These are phyloP conservation scores for Beverwykella pulmonaria DNA, from an alignment of 495 filamentous ascomycete genomes.

Conservation along the genomic window DNA sequence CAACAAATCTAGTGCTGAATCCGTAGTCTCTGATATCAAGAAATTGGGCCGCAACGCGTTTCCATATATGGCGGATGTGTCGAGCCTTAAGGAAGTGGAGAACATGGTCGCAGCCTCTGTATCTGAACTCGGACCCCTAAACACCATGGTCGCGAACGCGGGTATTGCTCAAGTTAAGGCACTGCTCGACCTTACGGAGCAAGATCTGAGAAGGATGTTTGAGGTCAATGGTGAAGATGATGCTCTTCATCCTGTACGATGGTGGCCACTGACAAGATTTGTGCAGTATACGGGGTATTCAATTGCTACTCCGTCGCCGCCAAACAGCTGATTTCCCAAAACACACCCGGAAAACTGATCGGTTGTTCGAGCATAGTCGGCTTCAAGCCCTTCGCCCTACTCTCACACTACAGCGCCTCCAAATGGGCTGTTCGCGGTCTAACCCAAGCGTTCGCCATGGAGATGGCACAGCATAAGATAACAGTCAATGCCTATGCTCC, in stretches of 20 bases:
- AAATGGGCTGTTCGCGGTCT: slow-evolving; percentile 66
- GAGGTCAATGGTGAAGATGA: slow-evolving; percentile 50
- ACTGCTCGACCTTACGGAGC: slow-evolving; percentile 55
- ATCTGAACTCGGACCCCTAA: slow-evolving; percentile 55
- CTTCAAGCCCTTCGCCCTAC: slow-evolving; percentile 55
- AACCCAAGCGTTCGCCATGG: slow-evolving; percentile 61
- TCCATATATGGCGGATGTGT: slow-evolving; percentile 58
- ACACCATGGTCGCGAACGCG: slow-evolving; percentile 65
- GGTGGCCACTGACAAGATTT: neutral
- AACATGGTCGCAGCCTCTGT: slow-evolving; percentile 54
- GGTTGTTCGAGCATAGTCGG: slow-evolving; percentile 55
- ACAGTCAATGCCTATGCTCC: slow-evolving; percentile 66
- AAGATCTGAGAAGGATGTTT: slow-evolving; percentile 56
- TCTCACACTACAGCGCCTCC: slow-evolving; percentile 60
- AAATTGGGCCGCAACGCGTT: slow-evolving; percentile 50
- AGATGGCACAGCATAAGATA: slow-evolving; percentile 59
- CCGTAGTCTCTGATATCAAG: slow-evolving; percentile 56
- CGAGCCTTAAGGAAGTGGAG: slow-evolving; percentile 53
- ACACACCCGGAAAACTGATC: slow-evolving; percentile 56
- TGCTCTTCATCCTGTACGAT: neutral
- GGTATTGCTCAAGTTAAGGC: slow-evolving; percentile 60
- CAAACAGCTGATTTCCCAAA: slow-evolving; percentile 57
- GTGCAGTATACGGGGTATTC: slow-evolving; percentile 54
- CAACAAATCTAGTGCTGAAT: slow-evolving; percentile 51
- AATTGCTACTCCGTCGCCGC: slow-evolving; percentile 60